Evolutionary conservation across 768 basidiomycete genomes (phyloP).

Genomic region (Lentinula boryana): DNA sequence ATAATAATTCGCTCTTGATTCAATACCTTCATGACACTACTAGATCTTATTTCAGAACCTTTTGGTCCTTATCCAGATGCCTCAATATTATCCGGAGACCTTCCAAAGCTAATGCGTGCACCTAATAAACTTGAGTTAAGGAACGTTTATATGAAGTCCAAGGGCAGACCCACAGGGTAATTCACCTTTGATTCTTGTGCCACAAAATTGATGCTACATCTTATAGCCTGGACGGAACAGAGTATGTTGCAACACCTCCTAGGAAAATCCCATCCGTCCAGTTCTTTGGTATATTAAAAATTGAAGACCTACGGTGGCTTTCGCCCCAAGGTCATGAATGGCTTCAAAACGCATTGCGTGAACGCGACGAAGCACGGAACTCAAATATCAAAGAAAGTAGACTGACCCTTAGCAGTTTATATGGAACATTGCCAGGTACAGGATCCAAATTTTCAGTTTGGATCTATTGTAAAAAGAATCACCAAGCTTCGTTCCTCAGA

Average conservation of each 20-base stretch:
- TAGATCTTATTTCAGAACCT: neutral
- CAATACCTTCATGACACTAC: neutral
- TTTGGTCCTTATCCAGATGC: slow-evolving; percentile 4
- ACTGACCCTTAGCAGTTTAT: slow-evolving; percentile 1
- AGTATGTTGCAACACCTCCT: neutral
- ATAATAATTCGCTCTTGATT: neutral
- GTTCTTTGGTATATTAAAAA: slow-evolving; percentile 1
- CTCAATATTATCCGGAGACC: neutral
- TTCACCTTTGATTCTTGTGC: neutral
- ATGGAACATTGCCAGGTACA: neutral
- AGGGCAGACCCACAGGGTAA: neutral
- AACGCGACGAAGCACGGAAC: slow-evolving; percentile 4
- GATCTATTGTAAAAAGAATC: slow-evolving; percentile 2
- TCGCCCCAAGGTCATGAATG: neutral
- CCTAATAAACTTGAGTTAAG: neutral
- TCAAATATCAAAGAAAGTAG: neutral
- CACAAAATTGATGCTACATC: neutral
- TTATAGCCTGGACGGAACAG: slow-evolving; percentile 4
- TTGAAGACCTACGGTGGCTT: slow-evolving; percentile 1
- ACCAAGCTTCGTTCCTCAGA: neutral
- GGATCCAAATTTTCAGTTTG: slow-evolving; percentile 1
- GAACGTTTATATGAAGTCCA: neutral
- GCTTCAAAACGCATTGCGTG: slow-evolving; percentile 4
- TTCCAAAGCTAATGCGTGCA: neutral
- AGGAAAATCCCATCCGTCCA: neutral